These are phyloP conservation scores for Colletotrichum destructivum DNA, from an alignment of 2,329 filamentous ascomycete genomes.

Conservation along the genomic window DNA sequence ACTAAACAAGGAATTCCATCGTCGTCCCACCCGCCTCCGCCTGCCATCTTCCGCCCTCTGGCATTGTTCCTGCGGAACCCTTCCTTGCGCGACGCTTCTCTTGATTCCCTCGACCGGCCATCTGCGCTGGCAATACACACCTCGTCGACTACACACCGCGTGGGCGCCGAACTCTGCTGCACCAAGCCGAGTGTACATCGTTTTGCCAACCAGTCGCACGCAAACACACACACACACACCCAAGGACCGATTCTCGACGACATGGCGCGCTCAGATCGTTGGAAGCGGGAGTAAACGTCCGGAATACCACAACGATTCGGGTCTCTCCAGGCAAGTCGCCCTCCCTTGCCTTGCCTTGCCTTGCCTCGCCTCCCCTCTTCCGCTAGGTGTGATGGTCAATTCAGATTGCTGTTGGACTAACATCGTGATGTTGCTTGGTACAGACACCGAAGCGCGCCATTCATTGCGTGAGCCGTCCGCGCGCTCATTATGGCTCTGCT, in stretches of 20 bases:
- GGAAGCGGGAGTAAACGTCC: slow-evolving; percentile 41
- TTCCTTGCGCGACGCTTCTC: slow-evolving; percentile 1
- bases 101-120: slow-evolving; percentile 1
- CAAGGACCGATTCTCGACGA: slow-evolving; percentile 30
- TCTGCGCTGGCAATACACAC: slow-evolving; percentile 5
- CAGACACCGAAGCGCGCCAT: slow-evolving; percentile 36
- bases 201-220: slow-evolving; percentile 4
- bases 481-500: slow-evolving; percentile 72
- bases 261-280: slow-evolving; percentile 42
- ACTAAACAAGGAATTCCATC: slow-evolving; percentile 32
- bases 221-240: slow-evolving; percentile 1
- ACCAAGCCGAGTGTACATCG: slow-evolving; percentile 32
- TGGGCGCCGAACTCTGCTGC: slow-evolving; percentile 38
- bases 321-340: slow-evolving; percentile 35
- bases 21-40: slow-evolving; percentile 7
- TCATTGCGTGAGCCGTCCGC: slow-evolving; percentile 24
- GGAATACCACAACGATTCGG: slow-evolving; percentile 38
- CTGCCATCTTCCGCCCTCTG: neutral
- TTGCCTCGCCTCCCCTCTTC: slow-evolving; percentile 1
- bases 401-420: slow-evolving; percentile 26
- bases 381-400: neutral
- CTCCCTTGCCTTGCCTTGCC: neutral
- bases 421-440: slow-evolving; percentile 11
- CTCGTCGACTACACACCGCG: slow-evolving; percentile 17
- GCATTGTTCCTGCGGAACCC: neutral